Evolutionary conservation across 495 filamentous ascomycete genomes (phyloP), one percentile per base, ranked within the genome.

Genomic region (Aspergillus coremiiformis): DNA sequence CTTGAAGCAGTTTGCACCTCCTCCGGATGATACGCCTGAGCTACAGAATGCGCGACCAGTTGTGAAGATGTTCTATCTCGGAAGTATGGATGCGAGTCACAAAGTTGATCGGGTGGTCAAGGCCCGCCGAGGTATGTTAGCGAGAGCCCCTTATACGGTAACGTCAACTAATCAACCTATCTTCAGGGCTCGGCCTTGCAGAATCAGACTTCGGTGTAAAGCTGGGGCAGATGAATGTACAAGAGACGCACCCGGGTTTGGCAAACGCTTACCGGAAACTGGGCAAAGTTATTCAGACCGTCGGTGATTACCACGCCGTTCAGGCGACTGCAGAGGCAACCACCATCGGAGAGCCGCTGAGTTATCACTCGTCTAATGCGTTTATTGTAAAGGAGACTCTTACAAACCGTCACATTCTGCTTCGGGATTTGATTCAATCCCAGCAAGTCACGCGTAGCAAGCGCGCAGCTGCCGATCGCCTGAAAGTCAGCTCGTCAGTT

Each of bases 341-440:
- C 1, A 96, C 92, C 0, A 78, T 99, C 41, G 89, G 88, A 42
- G 94, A 97, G 60, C 90, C 94, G 6, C 80, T 99, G 47, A 85
- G 87, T 54, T 97, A 99, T 64, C 91, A 99, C 69, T 96, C 90
- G 22, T 84, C 85, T 12, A 93, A 99, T 63, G 89, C 94, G 21
- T 93, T 97, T 65, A 95, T 97, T 62, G 94, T 99, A 57, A 99
- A 99, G 69, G 94, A 99, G 63, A 96, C 92, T 20, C 80, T 99
- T 56, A 99, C 94, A 17, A 99, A 99, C 71, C 85, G 94, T 3
- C 94, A 99, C 67, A 95, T 99, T 62, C 79, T 99, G n/a, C 85
- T 96, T 27, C 89, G 94, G 43, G 94, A 99, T 56, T 80, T 96
- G 39, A 65, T 95, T 22, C 85, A 93, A 66, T 91, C 93, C 3